Evolutionary conservation across 2,329 filamentous ascomycete species (phyloP), one percentile per base, ranked within the genome.

Genomic region (Leptographium flavum): DNA sequence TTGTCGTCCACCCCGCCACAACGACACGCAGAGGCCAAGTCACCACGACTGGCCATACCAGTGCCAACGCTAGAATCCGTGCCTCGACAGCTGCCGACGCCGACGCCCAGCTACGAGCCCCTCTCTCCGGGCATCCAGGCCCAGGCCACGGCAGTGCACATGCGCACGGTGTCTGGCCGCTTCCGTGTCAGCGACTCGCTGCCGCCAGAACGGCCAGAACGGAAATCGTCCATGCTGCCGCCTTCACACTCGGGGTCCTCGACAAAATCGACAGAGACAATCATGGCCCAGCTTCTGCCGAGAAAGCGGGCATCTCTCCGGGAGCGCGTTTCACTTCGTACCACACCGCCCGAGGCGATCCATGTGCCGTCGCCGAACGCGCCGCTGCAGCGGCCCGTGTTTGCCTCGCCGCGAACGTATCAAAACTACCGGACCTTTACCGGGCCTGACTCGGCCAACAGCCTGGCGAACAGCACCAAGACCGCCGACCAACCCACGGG

Each of bases 241-340:
- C 39, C 27, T 27, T 15, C n/a, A 17, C 27, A 31, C 14, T 31
- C 27, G 27, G 39, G 19, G 10, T 41, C 39, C 7, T 22, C 25
- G 7, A 13, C 14, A 2, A 27, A 22, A 19, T 10, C 21, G 17
- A 3, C 31, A 2, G 38, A 35, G 14, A 31, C 41, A 10, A 41
- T 17, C 25, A 19, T 11, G 13, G 39, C 15, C 3, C 33, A 19
- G 32, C 31, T 42, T n/a, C 31, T 38, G 9, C 49, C 49, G 36
- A 43, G 45, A 42, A 50, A 50, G 43, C 63, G 63, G 41, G 63
- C 64, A 0, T 77, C 74, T 2, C 55, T 77, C 8, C 64, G 73
- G 5, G 67, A 76, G 43, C 66, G 74, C 11, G 63, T 76, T 1
- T 75, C 73, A 3, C 59, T 69, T n/a, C 73, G 69, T 52, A 69